A percentile compares a stretch with the other conserved stretches of the same genome.
These are phyloP conservation scores for Colletotrichum zoysiae DNA, from an alignment of 2,329 filamentous ascomycete species.

Conservation along the genomic window DNA sequence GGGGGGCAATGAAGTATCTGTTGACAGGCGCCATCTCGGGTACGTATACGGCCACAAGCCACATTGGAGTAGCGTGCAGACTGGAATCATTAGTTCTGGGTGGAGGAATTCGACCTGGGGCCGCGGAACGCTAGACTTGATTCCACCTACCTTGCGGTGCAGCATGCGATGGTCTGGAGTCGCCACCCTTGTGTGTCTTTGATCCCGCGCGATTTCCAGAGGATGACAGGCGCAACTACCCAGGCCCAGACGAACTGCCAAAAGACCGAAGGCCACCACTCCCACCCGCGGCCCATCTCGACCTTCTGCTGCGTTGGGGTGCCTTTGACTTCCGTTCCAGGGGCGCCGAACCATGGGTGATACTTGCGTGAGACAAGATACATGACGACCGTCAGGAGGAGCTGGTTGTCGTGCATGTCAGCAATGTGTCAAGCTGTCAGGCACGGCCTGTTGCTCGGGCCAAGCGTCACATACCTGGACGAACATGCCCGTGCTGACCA, in stretches of 20 bases:
- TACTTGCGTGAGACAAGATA: conserved; percentile 76
- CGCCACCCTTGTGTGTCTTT: conserved; percentile 76
- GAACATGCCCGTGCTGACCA: conserved; percentile 66
- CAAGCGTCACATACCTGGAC: conserved; percentile 62
- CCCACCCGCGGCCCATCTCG: conserved; percentile 67
- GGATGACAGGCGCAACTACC: conserved; percentile 70
- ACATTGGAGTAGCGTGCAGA: conserved; percentile 75
- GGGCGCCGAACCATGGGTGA: conserved; percentile 70
- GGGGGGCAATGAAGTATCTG: conserved; percentile 68
- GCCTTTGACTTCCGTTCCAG: conserved; percentile 71
- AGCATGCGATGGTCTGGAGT: conserved; percentile 69
- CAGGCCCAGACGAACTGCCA: conserved; percentile 76
- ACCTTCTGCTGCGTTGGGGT: conserved; percentile 64
- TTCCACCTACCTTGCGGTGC: conserved; percentile 57
- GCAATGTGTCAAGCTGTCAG: conserved; percentile 21
- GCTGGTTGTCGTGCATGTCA: conserved; percentile 53
- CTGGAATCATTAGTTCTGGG: conserved; percentile 50
- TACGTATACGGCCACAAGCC: conserved; percentile 70
- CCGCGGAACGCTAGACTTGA: conserved; percentile 18
- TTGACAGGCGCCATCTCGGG: conserved; percentile 66
- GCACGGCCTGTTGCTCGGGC: conserved; percentile 20
- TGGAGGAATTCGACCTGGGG: conserved; percentile 3
- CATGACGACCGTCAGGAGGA: conserved; percentile 69
- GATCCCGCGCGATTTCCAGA: conserved; percentile 72
- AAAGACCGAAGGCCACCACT: conserved; percentile 75